Evolutionary conservation across 345 rosid genomes (phyloP).

Genomic region (Eucalyptus pauciflora): DNA sequence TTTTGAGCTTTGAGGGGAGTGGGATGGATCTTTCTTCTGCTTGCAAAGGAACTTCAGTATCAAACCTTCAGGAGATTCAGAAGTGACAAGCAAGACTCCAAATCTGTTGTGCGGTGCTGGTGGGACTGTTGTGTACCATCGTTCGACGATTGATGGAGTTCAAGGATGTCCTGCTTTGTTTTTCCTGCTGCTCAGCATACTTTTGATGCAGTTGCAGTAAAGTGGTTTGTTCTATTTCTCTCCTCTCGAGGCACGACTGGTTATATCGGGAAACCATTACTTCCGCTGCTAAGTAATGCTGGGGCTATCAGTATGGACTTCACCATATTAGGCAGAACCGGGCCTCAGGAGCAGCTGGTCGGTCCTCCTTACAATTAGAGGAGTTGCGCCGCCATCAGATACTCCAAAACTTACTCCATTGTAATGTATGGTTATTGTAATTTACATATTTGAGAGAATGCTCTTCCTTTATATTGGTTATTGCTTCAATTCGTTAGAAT

Average conservation of each 20-base stretch:
- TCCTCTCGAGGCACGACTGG: neutral
- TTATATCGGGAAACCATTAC: neutral
- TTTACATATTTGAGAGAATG: neutral
- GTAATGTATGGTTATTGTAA: neutral
- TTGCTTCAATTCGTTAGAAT: neutral
- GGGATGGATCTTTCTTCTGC: neutral
- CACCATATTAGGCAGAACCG: neutral
- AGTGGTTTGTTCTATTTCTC: neutral
- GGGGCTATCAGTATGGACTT: neutral
- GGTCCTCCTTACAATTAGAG: neutral
- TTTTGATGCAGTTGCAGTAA: neutral
- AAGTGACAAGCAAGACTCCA: neutral
- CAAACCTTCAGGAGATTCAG: neutral
- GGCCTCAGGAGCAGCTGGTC: neutral
- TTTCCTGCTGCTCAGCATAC: neutral
- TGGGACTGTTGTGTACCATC: neutral
- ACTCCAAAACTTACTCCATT: neutral
- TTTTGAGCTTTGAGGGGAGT: neutral
- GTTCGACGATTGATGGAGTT: neutral
- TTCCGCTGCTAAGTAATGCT: neutral
- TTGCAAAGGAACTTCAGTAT: neutral
- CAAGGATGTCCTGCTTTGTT: neutral
- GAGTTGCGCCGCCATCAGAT: neutral
- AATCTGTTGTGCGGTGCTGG: neutral
- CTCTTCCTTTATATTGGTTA: neutral